These are phyloP conservation scores for Lipomyces lipofer DNA, from an alignment of 805 yeast genomes.

Conservation along the genomic window DNA sequence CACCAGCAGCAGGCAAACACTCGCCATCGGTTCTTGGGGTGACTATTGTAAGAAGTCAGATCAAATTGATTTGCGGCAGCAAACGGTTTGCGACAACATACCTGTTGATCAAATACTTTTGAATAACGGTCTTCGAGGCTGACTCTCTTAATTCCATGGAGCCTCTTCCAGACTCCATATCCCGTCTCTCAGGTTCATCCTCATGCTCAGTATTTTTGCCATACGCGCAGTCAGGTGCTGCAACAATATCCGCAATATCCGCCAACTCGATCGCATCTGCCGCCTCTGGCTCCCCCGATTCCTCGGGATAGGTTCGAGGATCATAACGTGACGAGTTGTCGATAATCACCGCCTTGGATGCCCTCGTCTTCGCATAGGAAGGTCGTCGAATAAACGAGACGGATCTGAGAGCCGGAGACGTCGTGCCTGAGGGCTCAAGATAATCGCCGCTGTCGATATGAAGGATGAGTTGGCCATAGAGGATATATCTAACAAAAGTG, in stretches of 20 bases:
- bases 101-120: neutral
- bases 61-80: neutral
- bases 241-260: neutral
- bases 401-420: neutral
- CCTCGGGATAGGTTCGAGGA: neutral
- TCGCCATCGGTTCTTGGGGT: conserved; percentile 11
- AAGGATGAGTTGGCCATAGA: neutral
- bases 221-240: neutral
- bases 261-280: conserved; percentile 5
- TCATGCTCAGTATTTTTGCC: neutral
- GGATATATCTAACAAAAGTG: too few relatives aligned
- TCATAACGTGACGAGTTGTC: neutral
- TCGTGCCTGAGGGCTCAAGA: neutral
- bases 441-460: neutral
- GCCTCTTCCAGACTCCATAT: neutral
- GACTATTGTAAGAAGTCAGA: too few relatives aligned
- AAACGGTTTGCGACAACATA: neutral
- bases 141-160: neutral
- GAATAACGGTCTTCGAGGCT: neutral
- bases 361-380: conserved; percentile 3
- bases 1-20: conserved; percentile 12
- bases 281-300: neutral
- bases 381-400: conserved; percentile 2
- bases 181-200: neutral
- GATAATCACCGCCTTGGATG: conserved; percentile 3